phyloP scores from a whole-genome alignment of 441 rosid species.

The Capsella rubella region DNA sequence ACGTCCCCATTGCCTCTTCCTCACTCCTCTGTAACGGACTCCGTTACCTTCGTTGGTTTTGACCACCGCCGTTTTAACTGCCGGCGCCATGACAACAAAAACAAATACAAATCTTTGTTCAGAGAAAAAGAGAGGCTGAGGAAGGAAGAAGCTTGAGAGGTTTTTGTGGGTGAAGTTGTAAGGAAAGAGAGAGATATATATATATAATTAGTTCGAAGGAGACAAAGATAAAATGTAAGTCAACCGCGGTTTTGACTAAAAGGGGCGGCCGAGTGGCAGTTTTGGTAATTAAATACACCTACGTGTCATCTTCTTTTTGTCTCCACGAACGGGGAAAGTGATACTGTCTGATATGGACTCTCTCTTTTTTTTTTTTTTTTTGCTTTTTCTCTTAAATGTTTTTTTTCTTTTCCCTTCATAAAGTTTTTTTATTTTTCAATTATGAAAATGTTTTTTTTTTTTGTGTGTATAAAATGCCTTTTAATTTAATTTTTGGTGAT shows the following conservation, averaged over 20 bases:
- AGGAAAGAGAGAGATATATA: background rate
- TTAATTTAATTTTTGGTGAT: background rate
- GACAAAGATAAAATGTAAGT: slow-evolving; percentile 7
- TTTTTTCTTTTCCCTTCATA: background rate
- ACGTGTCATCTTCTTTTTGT: slow-evolving; percentile 40
- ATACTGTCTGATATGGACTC: background rate
- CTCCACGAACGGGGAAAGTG: slow-evolving; percentile 36
- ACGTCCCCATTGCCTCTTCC: slow-evolving; percentile 89
- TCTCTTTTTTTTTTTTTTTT: background rate
- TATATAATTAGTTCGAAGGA: slow-evolving; percentile 11
- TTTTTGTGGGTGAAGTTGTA: slow-evolving; percentile 19
- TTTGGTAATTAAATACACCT: background rate
- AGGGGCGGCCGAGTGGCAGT: slow-evolving; percentile 41
- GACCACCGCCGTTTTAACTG: slow-evolving; percentile 44
- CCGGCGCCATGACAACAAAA: slow-evolving; percentile 52
- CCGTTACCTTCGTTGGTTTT: slow-evolving; percentile 38
- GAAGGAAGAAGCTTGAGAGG: background rate
- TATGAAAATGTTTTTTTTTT: background rate
- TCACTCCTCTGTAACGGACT: slow-evolving; percentile 70
- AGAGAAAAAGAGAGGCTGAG: background rate
- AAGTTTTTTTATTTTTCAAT: background rate
- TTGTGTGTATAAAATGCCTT: background rate
- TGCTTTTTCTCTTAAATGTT: background rate
- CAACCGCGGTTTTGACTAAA: slow-evolving; percentile 45
- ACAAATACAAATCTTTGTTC: background rate